Evolutionary conservation across 2,329 filamentous ascomycete genomes (phyloP), one percentile per base, ranked within the genome.

Genomic region (Teratosphaeriaceae sp.): DNA sequence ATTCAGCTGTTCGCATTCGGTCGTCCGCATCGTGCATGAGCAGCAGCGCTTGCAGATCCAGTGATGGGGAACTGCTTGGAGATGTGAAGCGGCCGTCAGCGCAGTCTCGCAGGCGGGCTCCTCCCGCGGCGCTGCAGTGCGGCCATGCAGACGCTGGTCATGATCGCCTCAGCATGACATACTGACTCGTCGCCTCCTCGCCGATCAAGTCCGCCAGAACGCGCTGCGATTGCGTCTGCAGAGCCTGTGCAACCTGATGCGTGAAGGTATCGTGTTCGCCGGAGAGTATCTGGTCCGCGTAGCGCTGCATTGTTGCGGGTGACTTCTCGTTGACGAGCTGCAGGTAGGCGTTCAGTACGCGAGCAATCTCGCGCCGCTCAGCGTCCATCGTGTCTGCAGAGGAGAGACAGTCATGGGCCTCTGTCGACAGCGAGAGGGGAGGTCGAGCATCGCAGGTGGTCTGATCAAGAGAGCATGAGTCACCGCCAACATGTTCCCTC

Each of bases 1-100:
- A 9, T 9, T 9, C 11, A 4, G 15, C 27, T 13, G 38, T 15
- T 40, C 8, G 13, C 7, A 15, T n/a, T n/a, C 18, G 27, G n/a
- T 33, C 23, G 12, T 31, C 21, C 16, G 12, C 26, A 40, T 40
- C 38, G 27, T 40, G 26, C 27, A 33, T 33, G 13, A 33, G 16
- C 27, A 40, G 38, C 4, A 40, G 26, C 3, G 38, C 22, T 16
- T 26, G 24, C 3, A 33, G n/a, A 19, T 40, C 38, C 13, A 19
- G 26, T 19, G 18, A 6, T 19, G 31, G 35, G n/a, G 23, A n/a
- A 19, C 31, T 34, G 31, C 23, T 34, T 34, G 7, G 7, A 34
- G 21, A 5, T 19, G n/a, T 24, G 3, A 6, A 21, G 8, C 18
- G 8, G 22, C 19, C n/a, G 16, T 23, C 36, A 16, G 22, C 21